These are phyloP conservation scores for Cladophialophora bantiana DNA, from an alignment of 2,329 filamentous ascomycete genomes.

Conservation along the genomic window DNA sequence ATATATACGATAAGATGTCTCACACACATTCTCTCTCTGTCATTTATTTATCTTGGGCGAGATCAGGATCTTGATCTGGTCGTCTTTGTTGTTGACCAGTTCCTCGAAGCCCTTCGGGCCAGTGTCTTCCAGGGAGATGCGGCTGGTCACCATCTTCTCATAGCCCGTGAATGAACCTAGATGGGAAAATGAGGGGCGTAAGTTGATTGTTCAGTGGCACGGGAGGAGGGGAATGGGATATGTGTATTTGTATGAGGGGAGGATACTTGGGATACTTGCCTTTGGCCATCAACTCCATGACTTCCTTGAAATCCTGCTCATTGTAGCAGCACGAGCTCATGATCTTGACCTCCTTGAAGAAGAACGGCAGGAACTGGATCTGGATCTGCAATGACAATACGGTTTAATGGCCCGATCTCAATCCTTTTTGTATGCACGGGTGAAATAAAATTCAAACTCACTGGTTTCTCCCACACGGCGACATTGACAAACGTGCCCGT, in stretches of 20 bases:
- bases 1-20: too few relatives aligned
- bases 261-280: slow-evolving; percentile 33
- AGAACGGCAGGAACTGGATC: slow-evolving; percentile 24
- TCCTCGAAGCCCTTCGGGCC: slow-evolving; percentile 64
- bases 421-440: neutral
- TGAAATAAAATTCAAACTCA: slow-evolving; percentile 28
- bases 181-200: neutral
- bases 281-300: slow-evolving; percentile 44
- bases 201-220: too few relatives aligned
- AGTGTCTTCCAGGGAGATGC: slow-evolving; percentile 61
- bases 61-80: slow-evolving; percentile 68
- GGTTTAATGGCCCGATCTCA: too few relatives aligned
- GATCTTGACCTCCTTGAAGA: slow-evolving; percentile 33
- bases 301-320: slow-evolving; percentile 45
- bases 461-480: slow-evolving; percentile 45
- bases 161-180: slow-evolving; percentile 44
- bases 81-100: slow-evolving; percentile 65
- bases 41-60: slow-evolving; percentile 38
- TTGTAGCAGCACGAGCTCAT: slow-evolving; percentile 45
- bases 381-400: slow-evolving; percentile 5
- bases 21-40: neutral
- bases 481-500: slow-evolving; percentile 46
- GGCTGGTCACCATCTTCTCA: slow-evolving; percentile 65
- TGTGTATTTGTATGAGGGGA: too few relatives aligned
- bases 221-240: too few relatives aligned